phyloP scores from a whole-genome alignment of 2,329 filamentous ascomycete species.

The Penicillium sp. region DNA sequence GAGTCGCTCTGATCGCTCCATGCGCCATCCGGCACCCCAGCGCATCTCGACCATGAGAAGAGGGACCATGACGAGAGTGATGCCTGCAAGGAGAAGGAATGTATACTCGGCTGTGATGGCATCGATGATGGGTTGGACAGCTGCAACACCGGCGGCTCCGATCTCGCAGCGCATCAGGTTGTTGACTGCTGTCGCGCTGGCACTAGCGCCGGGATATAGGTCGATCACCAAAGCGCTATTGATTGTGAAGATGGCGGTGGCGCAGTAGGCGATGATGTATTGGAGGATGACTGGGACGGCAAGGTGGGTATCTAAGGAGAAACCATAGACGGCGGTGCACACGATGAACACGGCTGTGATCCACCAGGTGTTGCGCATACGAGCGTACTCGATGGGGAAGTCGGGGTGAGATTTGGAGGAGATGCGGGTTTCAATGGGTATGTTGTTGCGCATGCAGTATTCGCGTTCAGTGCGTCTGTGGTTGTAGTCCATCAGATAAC shows the following conservation, averaged over 20 bases:
- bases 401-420: conserved; percentile 34
- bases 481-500: conserved; percentile 44
- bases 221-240: conserved; percentile 41
- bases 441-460: conserved; percentile 31
- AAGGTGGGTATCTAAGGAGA: conserved; percentile 26
- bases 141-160: conserved; percentile 36
- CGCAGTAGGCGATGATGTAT: conserved; percentile 37
- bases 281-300: conserved; percentile 39
- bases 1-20: conserved; percentile 20
- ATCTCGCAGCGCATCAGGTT: conserved; percentile 39
- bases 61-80: conserved; percentile 25
- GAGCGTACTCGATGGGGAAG: conserved; percentile 43
- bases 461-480: conserved; percentile 34
- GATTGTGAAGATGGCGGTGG: conserved; percentile 36
- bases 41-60: conserved; percentile 26
- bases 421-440: conserved; percentile 28
- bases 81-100: conserved; percentile 30
- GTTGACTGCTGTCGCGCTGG: conserved; percentile 38
- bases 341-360: conserved; percentile 39
- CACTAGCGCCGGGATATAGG: conserved; percentile 31
- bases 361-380: conserved; percentile 42
- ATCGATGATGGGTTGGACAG: conserved; percentile 33
- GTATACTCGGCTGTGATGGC: conserved; percentile 28
- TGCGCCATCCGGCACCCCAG: conserved; percentile 29
- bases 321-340: conserved; percentile 34